Evolutionary conservation across 768 basidiomycete species (phyloP).

Genomic region (Lactarius tabidus): DNA sequence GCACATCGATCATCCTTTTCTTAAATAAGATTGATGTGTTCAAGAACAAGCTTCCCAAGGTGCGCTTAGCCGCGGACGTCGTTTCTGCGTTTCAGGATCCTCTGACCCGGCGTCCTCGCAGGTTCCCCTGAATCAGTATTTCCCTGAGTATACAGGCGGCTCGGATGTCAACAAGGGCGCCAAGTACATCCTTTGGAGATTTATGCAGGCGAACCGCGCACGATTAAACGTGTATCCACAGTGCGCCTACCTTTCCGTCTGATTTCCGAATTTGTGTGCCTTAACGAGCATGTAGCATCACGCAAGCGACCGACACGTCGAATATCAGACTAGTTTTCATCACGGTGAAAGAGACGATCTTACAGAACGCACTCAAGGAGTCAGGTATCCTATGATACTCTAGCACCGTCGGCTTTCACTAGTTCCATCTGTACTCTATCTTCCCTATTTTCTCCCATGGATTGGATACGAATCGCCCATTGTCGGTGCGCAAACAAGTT

Average conservation of each 20-base stretch:
- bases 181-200: constrained; percentile 92
- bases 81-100: neutral
- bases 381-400: constrained; percentile 67
- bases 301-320: constrained; percentile 84
- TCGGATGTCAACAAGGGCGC: constrained; percentile 91
- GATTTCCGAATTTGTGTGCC: neutral
- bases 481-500: constrained; percentile 7
- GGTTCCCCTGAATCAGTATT: constrained; percentile 74
- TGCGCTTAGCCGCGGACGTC: constrained; percentile 3
- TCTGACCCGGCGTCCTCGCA: constrained; percentile 27
- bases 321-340: constrained; percentile 82
- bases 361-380: constrained; percentile 84
- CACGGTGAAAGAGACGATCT: constrained; percentile 89
- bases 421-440: constrained; percentile 21
- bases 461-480: constrained; percentile 23
- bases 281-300: constrained; percentile 47
- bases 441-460: constrained; percentile 14
- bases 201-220: constrained; percentile 87
- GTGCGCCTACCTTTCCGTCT: constrained; percentile 38
- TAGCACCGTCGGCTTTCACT: neutral
- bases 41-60: constrained; percentile 55
- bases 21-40: constrained; percentile 46
- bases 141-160: constrained; percentile 87
- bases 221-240: constrained; percentile 88
- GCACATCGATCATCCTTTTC: constrained; percentile 40